Conservation (phyloP, 106 monocot genomes). For the Phalaenopsis aphrodite region DNA sequence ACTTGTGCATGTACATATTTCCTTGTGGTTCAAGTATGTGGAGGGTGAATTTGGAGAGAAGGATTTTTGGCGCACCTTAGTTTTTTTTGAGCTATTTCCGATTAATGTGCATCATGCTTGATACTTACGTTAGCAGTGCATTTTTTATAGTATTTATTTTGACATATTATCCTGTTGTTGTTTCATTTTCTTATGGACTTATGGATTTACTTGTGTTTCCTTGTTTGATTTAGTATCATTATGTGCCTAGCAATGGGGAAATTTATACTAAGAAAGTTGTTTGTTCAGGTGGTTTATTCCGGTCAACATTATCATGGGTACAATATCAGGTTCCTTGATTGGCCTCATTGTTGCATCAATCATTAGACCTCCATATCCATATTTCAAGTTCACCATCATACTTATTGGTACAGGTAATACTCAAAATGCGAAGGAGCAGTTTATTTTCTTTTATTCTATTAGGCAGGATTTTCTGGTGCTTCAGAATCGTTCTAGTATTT, state of each 20-base stretch:
- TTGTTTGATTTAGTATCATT: too few species aligned
- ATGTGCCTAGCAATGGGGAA: neutral
- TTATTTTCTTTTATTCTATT: neutral
- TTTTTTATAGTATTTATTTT: too few species aligned
- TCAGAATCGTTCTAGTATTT: neutral
- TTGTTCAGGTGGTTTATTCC: conserved; percentile 96
- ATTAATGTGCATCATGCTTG: too few species aligned
- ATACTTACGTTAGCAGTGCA: too few species aligned
- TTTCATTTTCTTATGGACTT: too few species aligned
- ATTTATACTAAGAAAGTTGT: neutral
- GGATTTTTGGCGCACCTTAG: too few species aligned
- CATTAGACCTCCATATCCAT: conserved; percentile 76
- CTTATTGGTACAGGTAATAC: conserved; percentile 78
- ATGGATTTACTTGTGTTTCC: too few species aligned
- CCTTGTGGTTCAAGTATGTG: too few species aligned
- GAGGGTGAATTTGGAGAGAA: too few species aligned
- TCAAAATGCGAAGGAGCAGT: neutral
- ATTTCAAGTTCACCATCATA: conserved; percentile 92
- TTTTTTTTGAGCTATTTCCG: too few species aligned
- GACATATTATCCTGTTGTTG: too few species aligned
- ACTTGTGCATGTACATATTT: too few species aligned
- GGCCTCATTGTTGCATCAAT: conserved; percentile 77
- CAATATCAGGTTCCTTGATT: conserved; percentile 78
- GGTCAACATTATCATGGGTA: conserved; percentile 58
- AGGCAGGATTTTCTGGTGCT: neutral